These are phyloP conservation scores for Trypanosoma lewisi DNA, from an alignment of 208 protist species.

Conservation along the genomic window DNA sequence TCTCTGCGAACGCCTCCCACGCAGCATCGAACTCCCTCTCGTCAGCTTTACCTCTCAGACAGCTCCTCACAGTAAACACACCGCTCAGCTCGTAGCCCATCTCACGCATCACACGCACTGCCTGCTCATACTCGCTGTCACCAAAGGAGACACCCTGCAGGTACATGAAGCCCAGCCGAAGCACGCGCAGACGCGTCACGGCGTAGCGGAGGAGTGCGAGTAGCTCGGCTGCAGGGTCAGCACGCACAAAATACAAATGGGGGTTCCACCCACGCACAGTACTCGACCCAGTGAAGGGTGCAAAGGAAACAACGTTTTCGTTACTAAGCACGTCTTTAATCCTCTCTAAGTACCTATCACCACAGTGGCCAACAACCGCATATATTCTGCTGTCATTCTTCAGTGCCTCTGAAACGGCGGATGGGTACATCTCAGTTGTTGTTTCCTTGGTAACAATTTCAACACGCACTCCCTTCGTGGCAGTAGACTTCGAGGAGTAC, in stretches of 20 bases:
- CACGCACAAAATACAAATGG: slow-evolving; percentile 40
- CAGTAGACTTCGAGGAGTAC: slow-evolving; percentile 9
- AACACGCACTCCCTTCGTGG: slow-evolving; percentile 2
- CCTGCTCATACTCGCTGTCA: slow-evolving; percentile 28
- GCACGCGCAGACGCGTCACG: slow-evolving; percentile 3
- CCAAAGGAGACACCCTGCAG: slow-evolving; percentile 33
- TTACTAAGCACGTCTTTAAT: neutral
- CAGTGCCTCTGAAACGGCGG: neutral
- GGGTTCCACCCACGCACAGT: slow-evolving; percentile 33
- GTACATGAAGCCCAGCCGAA: slow-evolving; percentile 47
- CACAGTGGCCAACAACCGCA: slow-evolving; percentile 31
- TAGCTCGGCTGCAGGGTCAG: slow-evolving; percentile 27
- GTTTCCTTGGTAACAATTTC: neutral
- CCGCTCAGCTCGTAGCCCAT: slow-evolving; percentile 22
- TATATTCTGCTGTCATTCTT: slow-evolving; percentile 20
- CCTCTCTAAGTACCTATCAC: neutral
- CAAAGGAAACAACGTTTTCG: slow-evolving; percentile 8
- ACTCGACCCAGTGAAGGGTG: slow-evolving; percentile 41
- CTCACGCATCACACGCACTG: slow-evolving; percentile 10
- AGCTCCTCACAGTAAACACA: slow-evolving; percentile 23
- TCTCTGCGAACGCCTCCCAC: slow-evolving; percentile 17
- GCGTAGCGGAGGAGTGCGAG: slow-evolving; percentile 26
- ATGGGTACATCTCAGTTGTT: neutral
- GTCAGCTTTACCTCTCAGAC: neutral
- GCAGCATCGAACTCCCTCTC: slow-evolving; percentile 11